Percentiles rank a stretch among this genome's conserved stretches.
phyloP scores from a whole-genome alignment of 2,329 filamentous ascomycete species.

The Botrytis deweyae region DNA sequence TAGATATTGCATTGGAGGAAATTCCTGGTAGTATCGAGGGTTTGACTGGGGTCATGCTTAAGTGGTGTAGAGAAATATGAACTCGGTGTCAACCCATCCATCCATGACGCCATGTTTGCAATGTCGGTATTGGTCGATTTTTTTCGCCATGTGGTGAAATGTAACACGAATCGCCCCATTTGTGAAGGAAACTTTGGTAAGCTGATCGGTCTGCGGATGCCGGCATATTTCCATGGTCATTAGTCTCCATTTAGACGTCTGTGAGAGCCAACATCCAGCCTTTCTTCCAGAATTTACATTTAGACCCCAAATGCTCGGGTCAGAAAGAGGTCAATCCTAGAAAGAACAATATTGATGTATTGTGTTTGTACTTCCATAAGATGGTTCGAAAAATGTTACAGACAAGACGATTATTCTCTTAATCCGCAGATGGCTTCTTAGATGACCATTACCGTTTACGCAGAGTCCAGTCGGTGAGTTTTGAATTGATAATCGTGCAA shows the following conservation, averaged over 20 bases:
- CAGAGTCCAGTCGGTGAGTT: constrained; percentile 14
- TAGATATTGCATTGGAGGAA: constrained; percentile 77
- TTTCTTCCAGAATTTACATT: neutral
- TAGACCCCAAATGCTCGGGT: neutral
- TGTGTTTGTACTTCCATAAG: neutral
- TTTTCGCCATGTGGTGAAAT: neutral
- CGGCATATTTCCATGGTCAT: constrained; percentile 1
- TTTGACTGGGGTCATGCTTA: constrained; percentile 58
- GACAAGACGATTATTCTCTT: neutral
- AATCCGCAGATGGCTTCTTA: constrained; percentile 5
- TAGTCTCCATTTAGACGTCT: neutral
- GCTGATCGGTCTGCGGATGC: constrained; percentile 14
- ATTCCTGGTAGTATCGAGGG: constrained; percentile 61
- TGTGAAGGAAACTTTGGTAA: neutral
- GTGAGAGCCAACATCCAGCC: neutral
- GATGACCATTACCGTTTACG: neutral
- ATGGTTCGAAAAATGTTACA: neutral
- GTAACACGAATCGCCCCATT: constrained; percentile 16
- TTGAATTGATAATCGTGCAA: constrained; percentile 14
- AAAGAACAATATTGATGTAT: neutral
- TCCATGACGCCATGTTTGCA: neutral
- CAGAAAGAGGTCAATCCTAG: neutral
- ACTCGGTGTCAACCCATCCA: constrained; percentile 3
- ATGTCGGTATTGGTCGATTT: neutral
- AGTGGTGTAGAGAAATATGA: constrained; percentile 74